Evolutionary conservation across 2,329 filamentous ascomycete species (phyloP).

Genomic region (Colletotrichum gigasporum): DNA sequence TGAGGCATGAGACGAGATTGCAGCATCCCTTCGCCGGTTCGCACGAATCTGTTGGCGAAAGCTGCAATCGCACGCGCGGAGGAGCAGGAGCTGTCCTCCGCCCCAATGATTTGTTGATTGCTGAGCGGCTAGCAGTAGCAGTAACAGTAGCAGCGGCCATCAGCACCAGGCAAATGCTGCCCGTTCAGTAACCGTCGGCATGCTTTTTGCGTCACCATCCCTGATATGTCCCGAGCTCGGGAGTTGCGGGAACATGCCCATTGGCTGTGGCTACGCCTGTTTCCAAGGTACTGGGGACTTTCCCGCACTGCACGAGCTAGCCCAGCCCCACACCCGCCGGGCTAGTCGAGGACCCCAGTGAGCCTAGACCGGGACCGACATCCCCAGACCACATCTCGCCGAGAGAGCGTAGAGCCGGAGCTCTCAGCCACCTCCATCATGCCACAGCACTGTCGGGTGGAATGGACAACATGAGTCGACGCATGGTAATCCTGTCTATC

Average conservation of each 20-base stretch:
- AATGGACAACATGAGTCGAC: slow-evolving; percentile 2
- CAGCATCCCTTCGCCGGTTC: background rate
- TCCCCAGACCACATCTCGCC: background rate
- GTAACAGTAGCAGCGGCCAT: slow-evolving; percentile 10
- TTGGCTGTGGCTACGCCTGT: background rate
- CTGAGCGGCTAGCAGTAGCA: background rate
- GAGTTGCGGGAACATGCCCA: slow-evolving; percentile 28
- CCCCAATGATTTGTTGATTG: background rate
- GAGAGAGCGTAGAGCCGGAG: background rate
- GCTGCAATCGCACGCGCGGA: background rate
- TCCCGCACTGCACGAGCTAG: slow-evolving; percentile 13
- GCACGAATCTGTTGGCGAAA: background rate
- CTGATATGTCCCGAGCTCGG: slow-evolving; percentile 14
- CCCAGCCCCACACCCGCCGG: slow-evolving; percentile 5
- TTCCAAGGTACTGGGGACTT: slow-evolving; percentile 30
- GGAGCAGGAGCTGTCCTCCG: too few species aligned
- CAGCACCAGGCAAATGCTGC: slow-evolving; percentile 6
- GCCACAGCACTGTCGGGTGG: slow-evolving; percentile 1
- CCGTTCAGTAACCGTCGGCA: slow-evolving; percentile 10
- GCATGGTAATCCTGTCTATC: background rate
- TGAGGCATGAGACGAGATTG: slow-evolving; percentile 19
- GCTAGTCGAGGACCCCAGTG: slow-evolving; percentile 1
- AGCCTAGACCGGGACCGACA: slow-evolving; percentile 12
- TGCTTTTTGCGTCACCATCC: slow-evolving; percentile 29
- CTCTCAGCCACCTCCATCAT: slow-evolving; percentile 24